These are phyloP conservation scores for Lagenidium sp. DNA, from an alignment of 352 stramenopile species.

Conservation along the genomic window DNA sequence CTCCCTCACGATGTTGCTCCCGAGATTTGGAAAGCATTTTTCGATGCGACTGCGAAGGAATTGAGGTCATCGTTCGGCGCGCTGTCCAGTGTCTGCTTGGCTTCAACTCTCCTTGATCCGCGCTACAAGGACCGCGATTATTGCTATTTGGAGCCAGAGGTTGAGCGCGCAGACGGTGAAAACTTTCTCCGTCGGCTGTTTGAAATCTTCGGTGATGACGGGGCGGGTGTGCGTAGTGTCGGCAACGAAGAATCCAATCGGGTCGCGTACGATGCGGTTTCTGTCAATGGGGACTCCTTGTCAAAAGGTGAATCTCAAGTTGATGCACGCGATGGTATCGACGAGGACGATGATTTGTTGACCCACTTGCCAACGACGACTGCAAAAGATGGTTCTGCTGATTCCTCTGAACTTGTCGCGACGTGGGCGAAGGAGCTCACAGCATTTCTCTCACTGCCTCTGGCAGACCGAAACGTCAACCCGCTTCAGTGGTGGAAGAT, in stretches of 20 bases:
- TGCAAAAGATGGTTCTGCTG: conserved; percentile 32
- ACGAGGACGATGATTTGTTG: conserved; percentile 70
- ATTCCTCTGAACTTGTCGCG: conserved; percentile 37
- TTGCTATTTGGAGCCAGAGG: conserved; percentile 52
- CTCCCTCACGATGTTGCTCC: conserved; percentile 26
- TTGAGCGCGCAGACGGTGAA: conserved; percentile 46
- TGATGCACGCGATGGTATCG: conserved; percentile 28
- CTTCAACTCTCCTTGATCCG: conserved; percentile 65
- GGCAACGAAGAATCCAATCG: neutral
- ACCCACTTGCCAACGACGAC: conserved; percentile 53
- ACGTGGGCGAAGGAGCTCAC: conserved; percentile 72
- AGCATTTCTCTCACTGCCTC: conserved; percentile 63
- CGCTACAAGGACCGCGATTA: conserved; percentile 79
- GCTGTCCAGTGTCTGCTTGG: conserved; percentile 48
- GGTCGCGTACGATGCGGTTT: neutral
- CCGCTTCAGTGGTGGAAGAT: conserved; percentile 70
- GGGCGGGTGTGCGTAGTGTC: no score
- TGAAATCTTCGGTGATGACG: conserved; percentile 23
- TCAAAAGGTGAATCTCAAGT: conserved; percentile 4
- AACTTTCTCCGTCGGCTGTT: conserved; percentile 48
- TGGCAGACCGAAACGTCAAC: conserved; percentile 64
- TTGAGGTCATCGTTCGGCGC: conserved; percentile 43
- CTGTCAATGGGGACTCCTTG: neutral
- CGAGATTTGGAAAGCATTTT: conserved; percentile 51
- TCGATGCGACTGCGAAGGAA: conserved; percentile 35